Conservation (phyloP, 345 rosid species). For the Salix brachista region DNA sequence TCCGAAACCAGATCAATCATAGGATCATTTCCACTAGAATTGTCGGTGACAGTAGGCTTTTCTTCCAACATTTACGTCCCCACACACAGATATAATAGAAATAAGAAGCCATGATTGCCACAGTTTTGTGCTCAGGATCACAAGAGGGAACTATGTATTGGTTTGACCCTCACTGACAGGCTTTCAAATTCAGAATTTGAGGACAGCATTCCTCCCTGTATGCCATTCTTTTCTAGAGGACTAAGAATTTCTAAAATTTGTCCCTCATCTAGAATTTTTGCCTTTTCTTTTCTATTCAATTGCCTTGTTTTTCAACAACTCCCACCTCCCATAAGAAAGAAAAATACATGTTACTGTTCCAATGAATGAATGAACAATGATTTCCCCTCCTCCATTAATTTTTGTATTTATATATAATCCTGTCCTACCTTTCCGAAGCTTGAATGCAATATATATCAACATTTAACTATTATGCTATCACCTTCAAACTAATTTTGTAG, state of each 20-base stretch:
- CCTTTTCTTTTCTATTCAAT: too few relatives aligned
- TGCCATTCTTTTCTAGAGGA: neutral
- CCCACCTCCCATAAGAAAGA: too few relatives aligned
- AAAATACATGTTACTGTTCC: too few relatives aligned
- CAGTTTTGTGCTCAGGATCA: neutral
- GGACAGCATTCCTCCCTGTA: neutral
- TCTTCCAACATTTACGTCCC: conserved; percentile 23
- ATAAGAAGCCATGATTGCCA: neutral
- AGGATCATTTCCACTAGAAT: neutral
- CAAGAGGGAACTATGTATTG: conserved; percentile 1
- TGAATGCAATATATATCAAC: too few relatives aligned
- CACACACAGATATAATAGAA: conserved; percentile 10
- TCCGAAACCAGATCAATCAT: neutral
- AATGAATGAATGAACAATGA: too few relatives aligned
- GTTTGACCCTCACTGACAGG: conserved; percentile 8
- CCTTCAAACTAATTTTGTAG: neutral
- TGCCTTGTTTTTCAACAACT: too few relatives aligned
- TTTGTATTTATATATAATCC: too few relatives aligned
- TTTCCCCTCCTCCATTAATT: too few relatives aligned
- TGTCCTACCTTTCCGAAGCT: too few relatives aligned
- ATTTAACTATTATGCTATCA: too few relatives aligned
- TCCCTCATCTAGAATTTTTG: too few relatives aligned
- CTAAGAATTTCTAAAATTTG: neutral
- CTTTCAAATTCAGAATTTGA: neutral
- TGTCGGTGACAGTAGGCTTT: conserved; percentile 18